phyloP scores from a whole-genome alignment of 345 rosid species.

The Boechera retrofracta region DNA sequence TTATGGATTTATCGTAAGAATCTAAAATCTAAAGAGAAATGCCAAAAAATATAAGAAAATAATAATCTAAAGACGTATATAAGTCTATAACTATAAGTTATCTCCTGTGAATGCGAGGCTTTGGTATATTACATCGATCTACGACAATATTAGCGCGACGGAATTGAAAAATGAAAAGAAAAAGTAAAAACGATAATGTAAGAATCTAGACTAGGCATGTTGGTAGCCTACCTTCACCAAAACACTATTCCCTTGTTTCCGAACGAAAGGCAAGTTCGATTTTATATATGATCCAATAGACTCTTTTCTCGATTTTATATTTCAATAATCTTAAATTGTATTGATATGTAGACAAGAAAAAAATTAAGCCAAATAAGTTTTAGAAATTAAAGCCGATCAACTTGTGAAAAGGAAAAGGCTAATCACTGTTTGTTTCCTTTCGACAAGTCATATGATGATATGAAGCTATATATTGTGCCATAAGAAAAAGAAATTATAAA shows the following conservation, averaged over 20 bases:
- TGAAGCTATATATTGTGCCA: not conserved
- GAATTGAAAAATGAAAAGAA: not conserved
- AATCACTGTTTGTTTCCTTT: conserved; percentile 28
- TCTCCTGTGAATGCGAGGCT: conserved; percentile 20
- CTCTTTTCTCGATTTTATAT: not conserved
- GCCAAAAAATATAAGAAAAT: not conserved
- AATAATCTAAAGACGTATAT: not conserved
- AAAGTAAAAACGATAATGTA: conserved; percentile 22
- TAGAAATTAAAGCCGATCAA: not conserved
- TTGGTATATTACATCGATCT: conserved; percentile 27
- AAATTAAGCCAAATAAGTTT: conserved; percentile 2
- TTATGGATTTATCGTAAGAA: conserved; percentile 23
- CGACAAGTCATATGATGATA: conserved; percentile 28
- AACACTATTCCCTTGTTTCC: conserved; percentile 28
- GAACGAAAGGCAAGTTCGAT: conserved; percentile 30
- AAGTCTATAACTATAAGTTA: not conserved
- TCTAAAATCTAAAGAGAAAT: conserved; percentile 1
- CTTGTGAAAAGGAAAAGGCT: conserved; percentile 6
- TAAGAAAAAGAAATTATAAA: not conserved
- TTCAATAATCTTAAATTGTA: conserved; percentile 14
- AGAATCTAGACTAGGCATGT: conserved; percentile 42
- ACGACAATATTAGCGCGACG: conserved; percentile 6
- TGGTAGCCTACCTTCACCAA: conserved; percentile 48
- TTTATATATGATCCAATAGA: conserved; percentile 21
- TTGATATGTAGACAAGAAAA: conserved; percentile 6